Evolutionary conservation across 257 asterid species (phyloP).

Genomic region (Capsicum baccatum): DNA sequence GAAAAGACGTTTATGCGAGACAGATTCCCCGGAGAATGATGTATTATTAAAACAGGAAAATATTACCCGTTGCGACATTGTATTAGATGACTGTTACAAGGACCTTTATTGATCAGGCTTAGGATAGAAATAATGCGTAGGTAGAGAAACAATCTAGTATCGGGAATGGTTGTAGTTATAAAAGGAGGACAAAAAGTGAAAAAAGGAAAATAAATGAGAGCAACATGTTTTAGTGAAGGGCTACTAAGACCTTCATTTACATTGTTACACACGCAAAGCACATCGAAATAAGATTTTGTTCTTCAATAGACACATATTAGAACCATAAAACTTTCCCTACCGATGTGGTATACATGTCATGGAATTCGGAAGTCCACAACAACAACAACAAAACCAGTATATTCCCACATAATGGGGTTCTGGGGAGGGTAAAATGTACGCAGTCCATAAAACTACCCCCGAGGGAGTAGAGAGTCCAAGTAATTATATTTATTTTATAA

Average conservation of each 20-base stretch:
- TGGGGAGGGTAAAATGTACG: no score
- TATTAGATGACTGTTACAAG: neutral
- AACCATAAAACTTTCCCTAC: neutral
- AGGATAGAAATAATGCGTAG: neutral
- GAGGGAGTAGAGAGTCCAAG: neutral
- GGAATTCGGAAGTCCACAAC: neutral
- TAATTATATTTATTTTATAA: neutral
- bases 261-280: constrained; percentile 1
- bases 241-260: neutral
- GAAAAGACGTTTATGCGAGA: neutral
- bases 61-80: neutral
- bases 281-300: neutral
- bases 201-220: neutral
- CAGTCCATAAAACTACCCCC: no score
- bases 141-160: neutral
- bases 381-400: no score
- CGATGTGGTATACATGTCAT: neutral
- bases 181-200: neutral
- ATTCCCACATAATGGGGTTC: no score
- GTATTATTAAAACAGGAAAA: neutral
- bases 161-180: neutral
- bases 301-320: neutral
- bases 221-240: constrained; percentile 2
- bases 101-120: neutral
- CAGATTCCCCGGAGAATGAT: neutral